Percentiles rank a stretch among this genome's conserved stretches.
Conservation (phyloP, 78 protist species). For the Dictyostelium citrinum region DNA sequence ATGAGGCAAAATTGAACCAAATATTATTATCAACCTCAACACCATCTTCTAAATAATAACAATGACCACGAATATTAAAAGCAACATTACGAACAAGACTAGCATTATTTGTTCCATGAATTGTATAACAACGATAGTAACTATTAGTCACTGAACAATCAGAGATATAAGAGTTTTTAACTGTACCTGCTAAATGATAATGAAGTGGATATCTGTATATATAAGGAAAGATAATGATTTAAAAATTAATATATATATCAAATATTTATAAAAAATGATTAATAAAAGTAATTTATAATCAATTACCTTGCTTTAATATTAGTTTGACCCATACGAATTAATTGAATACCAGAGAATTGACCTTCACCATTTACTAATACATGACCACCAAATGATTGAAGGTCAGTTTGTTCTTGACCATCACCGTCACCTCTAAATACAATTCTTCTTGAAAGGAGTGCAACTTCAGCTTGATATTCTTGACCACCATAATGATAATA, state of each 20-base stretch:
- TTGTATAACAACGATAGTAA: constrained; percentile 69
- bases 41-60: constrained; percentile 86
- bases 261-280: too few species aligned
- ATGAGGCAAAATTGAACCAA: constrained; percentile 77
- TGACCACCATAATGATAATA: constrained; percentile 69
- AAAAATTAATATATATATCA: too few species aligned
- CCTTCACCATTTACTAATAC: constrained; percentile 57
- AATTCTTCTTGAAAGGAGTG: constrained; percentile 57
- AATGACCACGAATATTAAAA: constrained; percentile 81
- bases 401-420: not conserved
- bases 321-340: constrained; percentile 81
- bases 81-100: constrained; percentile 56
- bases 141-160: constrained; percentile 51
- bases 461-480: constrained; percentile 89
- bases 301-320: constrained; percentile 69
- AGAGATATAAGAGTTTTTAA: constrained; percentile 1
- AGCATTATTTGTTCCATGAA: constrained; percentile 80
- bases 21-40: constrained; percentile 80
- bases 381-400: constrained; percentile 57
- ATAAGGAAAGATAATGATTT: not conserved
- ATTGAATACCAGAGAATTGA: constrained; percentile 64
- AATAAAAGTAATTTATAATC: too few species aligned
- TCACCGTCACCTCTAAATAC: constrained; percentile 45
- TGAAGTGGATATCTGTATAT: constrained; percentile 81
- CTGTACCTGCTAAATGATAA: constrained; percentile 56